Percentiles rank a stretch among this genome's conserved stretches.
phyloP scores from a whole-genome alignment of 345 rosid genomes.

The Eutrema yunnanense region DNA sequence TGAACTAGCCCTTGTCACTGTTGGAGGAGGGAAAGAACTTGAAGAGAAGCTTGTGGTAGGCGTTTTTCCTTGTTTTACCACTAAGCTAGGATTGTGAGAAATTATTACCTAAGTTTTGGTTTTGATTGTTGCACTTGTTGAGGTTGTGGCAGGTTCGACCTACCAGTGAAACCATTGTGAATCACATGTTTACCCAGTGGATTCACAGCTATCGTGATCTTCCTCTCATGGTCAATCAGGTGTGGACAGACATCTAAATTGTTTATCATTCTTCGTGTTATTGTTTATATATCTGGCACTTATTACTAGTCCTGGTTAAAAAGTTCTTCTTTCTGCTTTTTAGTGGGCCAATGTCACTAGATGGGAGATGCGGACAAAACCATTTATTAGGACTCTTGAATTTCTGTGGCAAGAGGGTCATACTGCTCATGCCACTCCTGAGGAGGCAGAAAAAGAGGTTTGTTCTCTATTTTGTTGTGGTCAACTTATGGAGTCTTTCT shows the following conservation, averaged over 20 bases:
- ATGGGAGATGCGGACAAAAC: constrained; percentile 96
- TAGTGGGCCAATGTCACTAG: constrained; percentile 98
- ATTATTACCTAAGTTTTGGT: constrained; percentile 50
- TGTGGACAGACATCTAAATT: constrained; percentile 5
- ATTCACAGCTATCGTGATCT: constrained; percentile 93
- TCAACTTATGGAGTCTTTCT: not conserved
- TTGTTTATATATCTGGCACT: not conserved
- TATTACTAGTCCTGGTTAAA: not conserved
- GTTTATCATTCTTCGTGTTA: not conserved
- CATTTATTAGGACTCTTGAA: constrained; percentile 91
- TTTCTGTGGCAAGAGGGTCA: constrained; percentile 99
- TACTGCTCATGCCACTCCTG: constrained; percentile 81
- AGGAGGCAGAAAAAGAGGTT: constrained; percentile 95
- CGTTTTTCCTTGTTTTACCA: constrained; percentile 14
- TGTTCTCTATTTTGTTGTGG: constrained; percentile 1
- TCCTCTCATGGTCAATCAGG: constrained; percentile 95
- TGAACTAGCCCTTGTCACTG: constrained; percentile 79
- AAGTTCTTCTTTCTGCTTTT: not conserved
- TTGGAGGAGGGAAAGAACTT: constrained; percentile 91
- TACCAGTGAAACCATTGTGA: constrained; percentile 91
- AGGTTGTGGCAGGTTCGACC: constrained; percentile 98
- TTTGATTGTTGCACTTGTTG: constrained; percentile 67
- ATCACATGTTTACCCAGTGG: constrained; percentile 98
- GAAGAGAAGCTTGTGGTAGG: constrained; percentile 97
- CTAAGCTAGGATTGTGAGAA: constrained; percentile 10